Conservation (phyloP, 2,329 filamentous ascomycete species). For the Fusarium decemcellulare region DNA sequence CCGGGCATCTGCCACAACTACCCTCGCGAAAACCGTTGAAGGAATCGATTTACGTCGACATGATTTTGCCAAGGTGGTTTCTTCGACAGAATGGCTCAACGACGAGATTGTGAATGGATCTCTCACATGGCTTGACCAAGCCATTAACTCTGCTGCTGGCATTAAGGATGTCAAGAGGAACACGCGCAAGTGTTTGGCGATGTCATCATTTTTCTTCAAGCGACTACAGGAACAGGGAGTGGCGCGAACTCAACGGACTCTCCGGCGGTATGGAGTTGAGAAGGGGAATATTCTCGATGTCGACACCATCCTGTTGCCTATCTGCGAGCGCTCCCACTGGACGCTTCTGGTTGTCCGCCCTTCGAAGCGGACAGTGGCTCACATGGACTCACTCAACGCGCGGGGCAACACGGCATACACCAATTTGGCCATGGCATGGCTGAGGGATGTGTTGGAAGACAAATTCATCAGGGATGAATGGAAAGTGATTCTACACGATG, state of each 20-base stretch:
- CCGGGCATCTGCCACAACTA: conserved; percentile 50
- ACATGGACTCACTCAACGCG: conserved; percentile 76
- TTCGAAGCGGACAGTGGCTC: conserved; percentile 71
- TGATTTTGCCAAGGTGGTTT: conserved; percentile 76
- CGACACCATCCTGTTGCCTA: conserved; percentile 78
- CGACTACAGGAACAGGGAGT: conserved; percentile 65
- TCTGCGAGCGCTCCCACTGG: conserved; percentile 78
- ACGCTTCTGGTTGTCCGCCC: conserved; percentile 79
- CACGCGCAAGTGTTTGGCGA: conserved; percentile 71
- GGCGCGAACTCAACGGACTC: conserved; percentile 65
- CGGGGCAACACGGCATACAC: conserved; percentile 58
- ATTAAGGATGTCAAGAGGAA: conserved; percentile 61
- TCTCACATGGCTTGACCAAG: conserved; percentile 71
- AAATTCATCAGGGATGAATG: conserved; percentile 72
- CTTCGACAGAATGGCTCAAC: conserved; percentile 76
- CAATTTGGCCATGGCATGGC: conserved; percentile 64
- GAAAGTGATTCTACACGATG: conserved; percentile 65
- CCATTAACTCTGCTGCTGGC: conserved; percentile 70
- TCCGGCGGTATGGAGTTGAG: conserved; percentile 69
- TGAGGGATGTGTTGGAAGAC: conserved; percentile 68
- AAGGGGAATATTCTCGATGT: conserved; percentile 75
- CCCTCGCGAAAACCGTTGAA: conserved; percentile 63
- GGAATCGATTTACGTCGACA: conserved; percentile 65
- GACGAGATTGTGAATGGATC: conserved; percentile 82
- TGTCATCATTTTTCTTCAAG: conserved; percentile 77